Evolutionary conservation across 1,284 basidiomycete species (phyloP), one percentile per base, ranked within the genome.

Genomic region (Schizopora paradoxa): DNA sequence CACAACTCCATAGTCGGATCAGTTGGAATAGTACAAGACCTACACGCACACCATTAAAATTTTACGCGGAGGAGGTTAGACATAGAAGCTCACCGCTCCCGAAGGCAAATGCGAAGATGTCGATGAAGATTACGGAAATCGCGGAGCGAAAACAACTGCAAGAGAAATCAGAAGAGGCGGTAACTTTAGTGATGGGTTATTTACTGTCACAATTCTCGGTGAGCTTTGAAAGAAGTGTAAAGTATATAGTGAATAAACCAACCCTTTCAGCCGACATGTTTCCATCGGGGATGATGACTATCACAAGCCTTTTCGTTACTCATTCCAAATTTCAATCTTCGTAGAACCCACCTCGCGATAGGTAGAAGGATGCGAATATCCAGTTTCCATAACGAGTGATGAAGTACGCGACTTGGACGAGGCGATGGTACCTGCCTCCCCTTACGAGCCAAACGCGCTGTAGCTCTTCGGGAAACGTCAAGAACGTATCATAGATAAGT

Each of bases 391-490:
- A 45, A 23, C 43, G 34, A 21, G 37, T 38, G 10, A 37, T 13
- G 5, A 39, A 8, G 32, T 38, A 45, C 7, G 27, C 35, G 32
- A 45, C 2, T n/a, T 45, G 37, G 4, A 19, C 13, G 3, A 45
- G 2, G 13, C 10, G 21, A 6, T 26, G 23, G 28, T 21, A 10
- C 1, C 7, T 4, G n/a, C n/a, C n/a, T n/a, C n/a, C n/a, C n/a
- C n/a, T n/a, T n/a, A n/a, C n/a, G n/a, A n/a, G n/a, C 46, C 46
- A 48, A 7, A 48, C 34, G 2, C 28, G 13, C 5, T 13, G 13
- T 6, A 48, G 23, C 27, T 48, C 41, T 3, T 36, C 32, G 4
- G n/a, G n/a, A 8, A 43, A 29, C 2, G 40, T 48, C 40, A 48
- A 14, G n/a, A 36, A 22, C 5, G 37, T 26, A 14, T 48, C 46